Percentiles rank a stretch among this genome's conserved stretches.
These are phyloP conservation scores for Leccinum olivaceopallidum DNA, from an alignment of 768 basidiomycete genomes.

Conservation along the genomic window DNA sequence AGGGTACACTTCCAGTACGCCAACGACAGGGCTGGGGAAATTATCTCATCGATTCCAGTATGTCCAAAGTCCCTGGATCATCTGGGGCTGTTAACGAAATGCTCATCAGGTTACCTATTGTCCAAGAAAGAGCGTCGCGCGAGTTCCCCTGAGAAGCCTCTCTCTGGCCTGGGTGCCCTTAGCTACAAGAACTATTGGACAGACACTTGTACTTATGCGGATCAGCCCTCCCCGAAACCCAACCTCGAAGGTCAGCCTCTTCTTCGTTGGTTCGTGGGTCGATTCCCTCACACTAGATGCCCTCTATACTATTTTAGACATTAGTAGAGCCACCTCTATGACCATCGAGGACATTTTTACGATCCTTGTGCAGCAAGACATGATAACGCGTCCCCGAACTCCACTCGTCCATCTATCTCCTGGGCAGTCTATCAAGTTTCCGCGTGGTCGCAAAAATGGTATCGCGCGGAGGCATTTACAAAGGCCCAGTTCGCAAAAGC, in stretches of 20 bases:
- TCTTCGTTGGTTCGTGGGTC: constrained; percentile 14
- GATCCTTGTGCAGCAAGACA: constrained; percentile 68
- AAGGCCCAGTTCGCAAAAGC: constrained; percentile 50
- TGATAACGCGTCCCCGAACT: constrained; percentile 63
- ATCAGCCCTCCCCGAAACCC: constrained; percentile 53
- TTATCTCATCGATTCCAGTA: constrained; percentile 96
- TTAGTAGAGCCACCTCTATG: constrained; percentile 85
- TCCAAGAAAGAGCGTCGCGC: constrained; percentile 91
- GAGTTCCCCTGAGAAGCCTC: constrained; percentile 95
- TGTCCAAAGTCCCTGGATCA: constrained; percentile 13
- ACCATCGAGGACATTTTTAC: constrained; percentile 84
- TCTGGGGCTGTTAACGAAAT: constrained; percentile 4
- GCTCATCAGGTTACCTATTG: constrained; percentile 80
- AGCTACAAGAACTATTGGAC: constrained; percentile 92
- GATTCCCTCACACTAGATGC: constrained; percentile 20
- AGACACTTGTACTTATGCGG: constrained; percentile 82
- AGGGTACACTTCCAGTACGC: constrained; percentile 78
- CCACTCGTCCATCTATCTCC: constrained; percentile 58
- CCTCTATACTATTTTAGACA: constrained; percentile 54
- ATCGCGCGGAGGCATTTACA: constrained; percentile 65
- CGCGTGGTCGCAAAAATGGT: constrained; percentile 66
- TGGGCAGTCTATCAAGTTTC: constrained; percentile 75
- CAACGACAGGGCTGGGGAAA: constrained; percentile 98
- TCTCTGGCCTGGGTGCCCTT: constrained; percentile 88
- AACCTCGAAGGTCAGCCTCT: constrained; percentile 68